Conservation (phyloP, 2,329 filamentous ascomycete species). For the Cercospora sojina region DNA sequence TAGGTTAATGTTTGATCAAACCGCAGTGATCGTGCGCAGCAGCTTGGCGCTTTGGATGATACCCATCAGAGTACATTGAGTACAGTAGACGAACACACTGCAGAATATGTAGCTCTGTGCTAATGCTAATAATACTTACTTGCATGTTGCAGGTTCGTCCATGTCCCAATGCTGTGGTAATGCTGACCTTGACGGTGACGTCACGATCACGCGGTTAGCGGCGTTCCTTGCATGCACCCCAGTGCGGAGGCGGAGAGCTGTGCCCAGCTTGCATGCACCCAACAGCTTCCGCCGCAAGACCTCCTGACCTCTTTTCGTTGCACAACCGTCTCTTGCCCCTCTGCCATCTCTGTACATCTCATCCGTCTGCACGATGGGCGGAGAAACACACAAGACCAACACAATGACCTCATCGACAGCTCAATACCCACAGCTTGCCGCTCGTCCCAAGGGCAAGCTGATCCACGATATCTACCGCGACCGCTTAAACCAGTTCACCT, state of each 20-base stretch:
- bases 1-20: background rate
- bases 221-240: conserved; percentile 4
- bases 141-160: background rate
- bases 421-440: conserved; percentile 51
- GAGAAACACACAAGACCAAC: conserved; percentile 36
- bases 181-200: conserved; percentile 10
- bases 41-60: background rate
- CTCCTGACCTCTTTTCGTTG: background rate
- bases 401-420: conserved; percentile 34
- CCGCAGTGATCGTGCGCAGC: background rate
- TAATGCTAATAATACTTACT: background rate
- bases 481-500: conserved; percentile 78
- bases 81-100: background rate
- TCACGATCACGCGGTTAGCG: too few species aligned
- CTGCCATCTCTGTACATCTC: background rate
- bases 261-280: background rate
- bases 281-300: background rate
- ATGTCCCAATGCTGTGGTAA: background rate
- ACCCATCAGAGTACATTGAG: background rate
- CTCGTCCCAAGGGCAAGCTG: conserved; percentile 66
- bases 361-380: conserved; percentile 37
- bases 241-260: conserved; percentile 13
- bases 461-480: conserved; percentile 84
- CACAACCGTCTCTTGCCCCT: background rate
- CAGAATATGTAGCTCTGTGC: background rate